Conservation (phyloP, 2,329 filamentous ascomycete species). For the Calonectria naviculata region DNA sequence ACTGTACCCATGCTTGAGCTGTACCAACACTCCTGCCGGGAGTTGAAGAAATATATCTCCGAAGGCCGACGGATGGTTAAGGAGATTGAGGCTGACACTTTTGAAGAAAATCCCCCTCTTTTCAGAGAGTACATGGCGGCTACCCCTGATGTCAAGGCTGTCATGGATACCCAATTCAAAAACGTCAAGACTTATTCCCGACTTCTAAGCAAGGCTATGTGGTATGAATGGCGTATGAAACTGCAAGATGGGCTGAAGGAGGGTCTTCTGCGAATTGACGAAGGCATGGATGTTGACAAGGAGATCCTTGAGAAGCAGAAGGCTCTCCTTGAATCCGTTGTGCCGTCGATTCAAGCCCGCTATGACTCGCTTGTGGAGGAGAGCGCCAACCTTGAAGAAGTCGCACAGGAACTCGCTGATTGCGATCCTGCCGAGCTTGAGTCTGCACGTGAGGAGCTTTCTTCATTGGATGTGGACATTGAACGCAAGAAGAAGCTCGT, state of each 20-base stretch:
- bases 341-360: conserved; percentile 73
- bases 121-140: conserved; percentile 94
- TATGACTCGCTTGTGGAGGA: conserved; percentile 72
- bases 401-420: conserved; percentile 79
- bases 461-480: conserved; percentile 73
- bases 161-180: conserved; percentile 98
- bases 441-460: conserved; percentile 76
- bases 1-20: conserved; percentile 93
- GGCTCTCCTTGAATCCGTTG: conserved; percentile 70
- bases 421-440: conserved; percentile 85
- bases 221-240: conserved; percentile 98
- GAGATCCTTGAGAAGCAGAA: conserved; percentile 75
- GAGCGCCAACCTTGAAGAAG: conserved; percentile 73
- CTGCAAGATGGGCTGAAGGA: conserved; percentile 84
- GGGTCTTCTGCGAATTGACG: conserved; percentile 79
- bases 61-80: conserved; percentile 91
- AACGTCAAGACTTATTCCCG: conserved; percentile 95
- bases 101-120: conserved; percentile 88
- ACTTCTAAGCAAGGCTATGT: conserved; percentile 92
- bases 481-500: conserved; percentile 76
- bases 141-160: conserved; percentile 80
- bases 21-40: conserved; percentile 95
- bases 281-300: conserved; percentile 82
- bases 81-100: conserved; percentile 89
- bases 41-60: conserved; percentile 96